These are phyloP conservation scores for Plenodomus tracheiphilus DNA, from an alignment of 2,329 filamentous ascomycete genomes.

Conservation along the genomic window DNA sequence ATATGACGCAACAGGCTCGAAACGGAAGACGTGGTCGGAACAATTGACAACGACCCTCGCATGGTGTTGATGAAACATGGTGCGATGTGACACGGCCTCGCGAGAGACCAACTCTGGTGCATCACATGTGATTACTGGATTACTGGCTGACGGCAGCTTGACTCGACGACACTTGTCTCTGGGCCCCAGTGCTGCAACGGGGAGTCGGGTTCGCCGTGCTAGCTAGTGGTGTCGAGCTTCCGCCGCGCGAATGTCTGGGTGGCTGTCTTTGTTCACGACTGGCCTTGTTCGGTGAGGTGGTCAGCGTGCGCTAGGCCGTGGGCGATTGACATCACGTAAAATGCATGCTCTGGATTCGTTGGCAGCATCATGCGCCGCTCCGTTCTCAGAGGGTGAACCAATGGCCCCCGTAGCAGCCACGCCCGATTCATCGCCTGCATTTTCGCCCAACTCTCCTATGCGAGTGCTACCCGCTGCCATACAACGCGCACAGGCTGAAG, in stretches of 20 bases:
- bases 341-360: constrained; percentile 31
- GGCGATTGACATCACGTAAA: constrained; percentile 37
- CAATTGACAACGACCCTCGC: constrained; percentile 7
- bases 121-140: constrained; percentile 15
- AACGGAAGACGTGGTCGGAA: constrained; percentile 10
- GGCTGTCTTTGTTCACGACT: constrained; percentile 4
- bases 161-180: constrained; percentile 1
- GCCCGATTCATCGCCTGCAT: constrained; percentile 5
- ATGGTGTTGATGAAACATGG: constrained; percentile 4
- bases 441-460: constrained; percentile 13
- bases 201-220: no score
- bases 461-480: constrained; percentile 5
- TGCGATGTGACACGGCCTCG: constrained; percentile 1
- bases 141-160: constrained; percentile 1
- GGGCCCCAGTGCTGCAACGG: neutral
- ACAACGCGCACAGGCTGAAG: constrained; percentile 8
- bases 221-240: neutral
- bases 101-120: neutral
- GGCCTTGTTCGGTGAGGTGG: constrained; percentile 8
- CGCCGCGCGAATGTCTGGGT: constrained; percentile 3
- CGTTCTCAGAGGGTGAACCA: neutral
- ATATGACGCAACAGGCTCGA: constrained; percentile 15
- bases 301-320: constrained; percentile 15
- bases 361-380: constrained; percentile 1
- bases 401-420: constrained; percentile 5